A percentile compares a stretch with the other conserved stretches of the same genome.
Conservation (phyloP, 225 moss, liverwort and hornwort genomes). For the Asterella californica region DNA sequence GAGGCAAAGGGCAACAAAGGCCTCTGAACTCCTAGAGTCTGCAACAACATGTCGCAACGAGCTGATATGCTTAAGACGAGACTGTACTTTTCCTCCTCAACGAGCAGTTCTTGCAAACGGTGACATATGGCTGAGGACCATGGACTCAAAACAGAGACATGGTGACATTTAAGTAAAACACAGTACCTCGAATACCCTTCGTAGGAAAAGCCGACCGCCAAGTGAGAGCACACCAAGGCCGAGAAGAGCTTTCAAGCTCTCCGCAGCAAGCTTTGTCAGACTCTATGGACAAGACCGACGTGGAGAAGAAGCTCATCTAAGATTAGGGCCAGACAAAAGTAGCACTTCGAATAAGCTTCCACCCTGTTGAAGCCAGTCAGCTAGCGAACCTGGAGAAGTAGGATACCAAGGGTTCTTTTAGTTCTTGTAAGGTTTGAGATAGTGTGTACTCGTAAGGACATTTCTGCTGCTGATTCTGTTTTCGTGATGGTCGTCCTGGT, state of each 20-base stretch:
- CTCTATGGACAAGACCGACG: too few species aligned
- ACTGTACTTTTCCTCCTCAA: not conserved
- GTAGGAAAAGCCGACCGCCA: conserved; percentile 78
- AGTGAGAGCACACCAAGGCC: conserved; percentile 87
- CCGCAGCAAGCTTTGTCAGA: conserved; percentile 59
- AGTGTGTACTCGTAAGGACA: too few species aligned
- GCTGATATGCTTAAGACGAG: not conserved
- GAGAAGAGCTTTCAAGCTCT: conserved; percentile 93
- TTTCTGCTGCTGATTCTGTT: too few species aligned
- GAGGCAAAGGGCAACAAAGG: conserved; percentile 94
- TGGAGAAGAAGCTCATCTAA: too few species aligned
- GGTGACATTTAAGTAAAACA: not conserved
- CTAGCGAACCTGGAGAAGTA: conserved; percentile 75
- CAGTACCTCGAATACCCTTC: conserved; percentile 85
- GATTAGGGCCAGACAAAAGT: not conserved
- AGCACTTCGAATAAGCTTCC: not conserved
- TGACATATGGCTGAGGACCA: not conserved
- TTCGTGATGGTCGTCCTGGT: too few species aligned
- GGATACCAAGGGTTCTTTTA: conserved; percentile 90
- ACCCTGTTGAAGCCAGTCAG: not conserved
- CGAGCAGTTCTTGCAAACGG: not conserved
- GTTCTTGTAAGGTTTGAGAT: too few species aligned
- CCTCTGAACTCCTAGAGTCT: conserved; percentile 95
- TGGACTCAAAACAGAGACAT: not conserved
- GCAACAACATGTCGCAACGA: conserved; percentile 69